phyloP scores from a whole-genome alignment of 306 rosid species.

The Cucumis melo region DNA sequence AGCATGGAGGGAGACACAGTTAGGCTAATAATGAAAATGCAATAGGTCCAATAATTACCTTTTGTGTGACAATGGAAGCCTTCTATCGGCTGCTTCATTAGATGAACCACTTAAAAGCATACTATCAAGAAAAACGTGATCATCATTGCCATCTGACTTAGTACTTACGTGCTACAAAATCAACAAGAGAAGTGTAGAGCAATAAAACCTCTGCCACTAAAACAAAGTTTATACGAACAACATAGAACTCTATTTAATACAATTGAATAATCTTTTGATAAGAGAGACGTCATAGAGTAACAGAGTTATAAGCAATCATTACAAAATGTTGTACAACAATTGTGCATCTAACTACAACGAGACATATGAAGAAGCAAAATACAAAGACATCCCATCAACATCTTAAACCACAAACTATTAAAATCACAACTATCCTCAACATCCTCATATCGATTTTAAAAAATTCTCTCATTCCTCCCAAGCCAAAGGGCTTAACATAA shows the following conservation, averaged over 20 bases:
- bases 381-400: background rate
- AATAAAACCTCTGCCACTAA: background rate
- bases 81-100: constrained; percentile 23
- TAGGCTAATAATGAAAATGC: background rate
- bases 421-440: background rate
- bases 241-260: background rate
- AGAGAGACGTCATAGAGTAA: background rate
- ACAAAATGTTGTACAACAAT: background rate
- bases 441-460: background rate
- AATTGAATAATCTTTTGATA: background rate
- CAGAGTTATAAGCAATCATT: background rate
- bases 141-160: constrained; percentile 25
- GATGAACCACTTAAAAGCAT: constrained; percentile 17
- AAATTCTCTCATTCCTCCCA: background rate
- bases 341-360: background rate
- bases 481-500: background rate
- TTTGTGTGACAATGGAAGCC: constrained; percentile 19
- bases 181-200: background rate
- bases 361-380: background rate
- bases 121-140: constrained; percentile 18
- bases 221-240: background rate
- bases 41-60: constrained; percentile 19
- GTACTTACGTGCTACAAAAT: constrained; percentile 20
- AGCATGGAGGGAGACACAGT: no score
- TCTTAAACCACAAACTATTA: background rate